phyloP scores from a whole-genome alignment of 1,284 basidiomycete species.

The Anthracocystis setariae region DNA sequence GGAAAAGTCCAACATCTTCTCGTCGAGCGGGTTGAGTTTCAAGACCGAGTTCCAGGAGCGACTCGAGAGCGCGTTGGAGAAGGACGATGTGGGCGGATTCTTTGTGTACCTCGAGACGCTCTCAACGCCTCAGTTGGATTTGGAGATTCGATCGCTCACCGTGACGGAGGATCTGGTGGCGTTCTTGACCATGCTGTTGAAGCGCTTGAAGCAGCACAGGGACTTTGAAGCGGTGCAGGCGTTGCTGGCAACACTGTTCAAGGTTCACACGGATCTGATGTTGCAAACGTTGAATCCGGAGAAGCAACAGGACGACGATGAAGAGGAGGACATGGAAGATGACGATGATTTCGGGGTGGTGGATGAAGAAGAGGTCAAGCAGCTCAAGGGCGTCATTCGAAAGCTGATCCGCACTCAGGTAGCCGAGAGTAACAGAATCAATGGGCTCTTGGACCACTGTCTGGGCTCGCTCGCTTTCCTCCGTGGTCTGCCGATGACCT shows the following conservation, averaged over 20 bases:
- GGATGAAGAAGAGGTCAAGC: slow-evolving; percentile 33
- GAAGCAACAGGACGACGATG: slow-evolving; percentile 72
- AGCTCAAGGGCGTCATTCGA: slow-evolving; percentile 44
- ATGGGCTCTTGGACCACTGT: slow-evolving; percentile 62
- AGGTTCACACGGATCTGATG: slow-evolving; percentile 78
- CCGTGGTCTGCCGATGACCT: slow-evolving; percentile 61
- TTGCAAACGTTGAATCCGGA: slow-evolving; percentile 27
- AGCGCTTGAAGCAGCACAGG: slow-evolving; percentile 78
- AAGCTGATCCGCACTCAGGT: slow-evolving; percentile 52
- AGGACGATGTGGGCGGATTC: slow-evolving; percentile 70
- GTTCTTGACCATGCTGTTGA: slow-evolving; percentile 80
- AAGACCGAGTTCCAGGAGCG: slow-evolving; percentile 56
- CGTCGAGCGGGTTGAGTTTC: slow-evolving; percentile 41
- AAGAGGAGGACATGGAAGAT: slow-evolving; percentile 11
- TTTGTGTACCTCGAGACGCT: slow-evolving; percentile 87
- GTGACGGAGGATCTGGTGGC: slow-evolving; percentile 75
- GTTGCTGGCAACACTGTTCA: slow-evolving; percentile 83
- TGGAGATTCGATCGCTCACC: slow-evolving; percentile 83
- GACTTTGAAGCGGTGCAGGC: slow-evolving; percentile 98
- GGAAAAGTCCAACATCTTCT: slow-evolving; percentile 37
- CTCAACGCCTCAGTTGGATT: slow-evolving; percentile 87
- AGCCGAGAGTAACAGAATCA: slow-evolving; percentile 48
- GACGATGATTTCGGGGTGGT: slow-evolving; percentile 8
- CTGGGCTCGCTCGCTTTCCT: slow-evolving; percentile 62
- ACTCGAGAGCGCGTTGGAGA: slow-evolving; percentile 39